Conservation (phyloP, 176 grass and related monocot genomes). For the sorghum (Sorghum bicolor) region Sorghum_bicolor_NCBIv3 NC_012875.2:51899001-51899500, state of each 20-base stretch:
- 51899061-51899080: conserved; percentile 90
- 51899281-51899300: conserved; percentile 11
- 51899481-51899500: background rate
- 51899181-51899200: background rate
- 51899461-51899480: conserved; percentile 92
- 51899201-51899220: background rate
- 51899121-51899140: background rate
- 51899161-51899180: background rate
- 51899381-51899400: conserved; percentile 74
- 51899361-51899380: conserved; percentile 74
- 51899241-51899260: background rate
- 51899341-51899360: conserved; percentile 1
- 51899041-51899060: conserved; percentile 92
- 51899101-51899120: background rate
- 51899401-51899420: conserved; percentile 87
- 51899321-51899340: conserved; percentile 16
- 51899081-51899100: conserved; percentile 33
- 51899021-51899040: conserved; percentile 78
- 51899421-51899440: conserved; percentile 78
- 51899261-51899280: background rate
- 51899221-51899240: conserved; percentile 9
- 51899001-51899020: conserved; percentile 67
- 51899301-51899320: background rate
- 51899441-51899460: conserved; percentile 80
- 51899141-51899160: background rate